Conservation (phyloP, 352 stramenopile genomes). For the Hyaloperonospora arabidopsidis region DNA sequence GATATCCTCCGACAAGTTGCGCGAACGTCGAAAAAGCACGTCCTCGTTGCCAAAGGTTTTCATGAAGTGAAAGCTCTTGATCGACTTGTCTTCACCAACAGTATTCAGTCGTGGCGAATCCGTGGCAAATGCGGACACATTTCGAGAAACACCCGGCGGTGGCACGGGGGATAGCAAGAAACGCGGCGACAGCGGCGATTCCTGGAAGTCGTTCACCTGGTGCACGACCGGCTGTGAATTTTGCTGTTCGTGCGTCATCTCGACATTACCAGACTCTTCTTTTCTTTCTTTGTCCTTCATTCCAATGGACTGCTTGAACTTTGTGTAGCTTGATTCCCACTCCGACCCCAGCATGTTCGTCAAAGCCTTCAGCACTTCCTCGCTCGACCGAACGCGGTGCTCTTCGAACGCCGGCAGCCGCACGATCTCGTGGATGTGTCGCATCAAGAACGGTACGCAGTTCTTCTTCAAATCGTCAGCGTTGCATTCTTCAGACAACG, state of each 20-base stretch:
- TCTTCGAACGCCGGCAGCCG: conserved; percentile 62
- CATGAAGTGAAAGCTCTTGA: conserved; percentile 42
- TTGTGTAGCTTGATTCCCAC: conserved; percentile 71
- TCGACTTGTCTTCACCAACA: conserved; percentile 32
- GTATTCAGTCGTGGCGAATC: conserved; percentile 39
- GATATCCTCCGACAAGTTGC: conserved; percentile 67
- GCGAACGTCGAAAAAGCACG: conserved; percentile 52
- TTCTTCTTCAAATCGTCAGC: conserved; percentile 80
- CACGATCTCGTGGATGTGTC: conserved; percentile 81
- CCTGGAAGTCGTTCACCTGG: conserved; percentile 33
- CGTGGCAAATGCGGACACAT: conserved; percentile 34
- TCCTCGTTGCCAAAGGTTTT: conserved; percentile 63
- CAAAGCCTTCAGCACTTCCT: conserved; percentile 80
- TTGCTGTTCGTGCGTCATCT: conserved; percentile 21
- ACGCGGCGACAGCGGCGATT: conserved; percentile 44
- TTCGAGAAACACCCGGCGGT: conserved; percentile 31
- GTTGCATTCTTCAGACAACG: conserved; percentile 68
- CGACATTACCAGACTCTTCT: conserved; percentile 14
- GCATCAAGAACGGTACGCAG: conserved; percentile 80
- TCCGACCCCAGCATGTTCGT: conserved; percentile 65
- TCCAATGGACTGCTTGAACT: conserved; percentile 44
- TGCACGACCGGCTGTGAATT: conserved; percentile 11
- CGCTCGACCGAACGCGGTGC: conserved; percentile 70
- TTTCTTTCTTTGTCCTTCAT: conserved; percentile 33
- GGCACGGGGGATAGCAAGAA: conserved; percentile 43